phyloP scores from a whole-genome alignment of 2,329 filamentous ascomycete species.

The Fonsecaea erecta region DNA sequence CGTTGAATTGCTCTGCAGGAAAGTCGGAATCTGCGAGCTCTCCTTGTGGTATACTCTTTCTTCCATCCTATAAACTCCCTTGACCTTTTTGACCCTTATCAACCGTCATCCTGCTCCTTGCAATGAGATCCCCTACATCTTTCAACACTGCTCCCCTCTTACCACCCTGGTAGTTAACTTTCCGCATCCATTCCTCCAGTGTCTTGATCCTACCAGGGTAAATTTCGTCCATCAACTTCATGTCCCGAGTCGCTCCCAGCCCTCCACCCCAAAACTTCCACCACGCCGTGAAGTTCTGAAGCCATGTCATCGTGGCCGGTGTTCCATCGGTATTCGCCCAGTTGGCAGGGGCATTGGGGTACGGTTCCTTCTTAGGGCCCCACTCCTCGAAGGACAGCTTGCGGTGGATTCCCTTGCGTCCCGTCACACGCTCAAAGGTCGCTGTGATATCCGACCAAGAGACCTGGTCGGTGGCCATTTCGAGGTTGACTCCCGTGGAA shows the following conservation, averaged over 20 bases:
- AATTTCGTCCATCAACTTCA: slow-evolving; percentile 57
- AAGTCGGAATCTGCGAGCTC: not conserved
- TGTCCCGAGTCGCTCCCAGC: slow-evolving; percentile 53
- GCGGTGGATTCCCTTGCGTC: slow-evolving; percentile 45
- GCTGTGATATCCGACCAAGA: slow-evolving; percentile 46
- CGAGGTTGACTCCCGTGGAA: slow-evolving; percentile 52
- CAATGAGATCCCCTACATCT: slow-evolving; percentile 8
- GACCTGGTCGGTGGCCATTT: slow-evolving; percentile 50
- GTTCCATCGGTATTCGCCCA: slow-evolving; percentile 35
- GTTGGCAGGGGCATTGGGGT: slow-evolving; percentile 21
- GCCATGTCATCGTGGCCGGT: slow-evolving; percentile 45
- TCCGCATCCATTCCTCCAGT: slow-evolving; percentile 55
- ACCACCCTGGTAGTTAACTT: slow-evolving; percentile 21
- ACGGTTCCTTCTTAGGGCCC: slow-evolving; percentile 18
- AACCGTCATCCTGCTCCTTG: not conserved
- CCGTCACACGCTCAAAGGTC: slow-evolving; percentile 51
- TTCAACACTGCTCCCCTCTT: slow-evolving; percentile 21
- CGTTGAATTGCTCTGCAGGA: not conserved
- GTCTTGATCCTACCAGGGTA: slow-evolving; percentile 54
- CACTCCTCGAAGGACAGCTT: slow-evolving; percentile 22
- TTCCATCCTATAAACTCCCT: not conserved
- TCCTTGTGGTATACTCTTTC: not conserved
- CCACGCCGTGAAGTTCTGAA: slow-evolving; percentile 57
- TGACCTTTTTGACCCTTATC: not conserved
- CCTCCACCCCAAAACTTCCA: slow-evolving; percentile 51